Evolutionary conservation across 768 basidiomycete species (phyloP).

Genomic region (Pleurotus citrinopileatus): DNA sequence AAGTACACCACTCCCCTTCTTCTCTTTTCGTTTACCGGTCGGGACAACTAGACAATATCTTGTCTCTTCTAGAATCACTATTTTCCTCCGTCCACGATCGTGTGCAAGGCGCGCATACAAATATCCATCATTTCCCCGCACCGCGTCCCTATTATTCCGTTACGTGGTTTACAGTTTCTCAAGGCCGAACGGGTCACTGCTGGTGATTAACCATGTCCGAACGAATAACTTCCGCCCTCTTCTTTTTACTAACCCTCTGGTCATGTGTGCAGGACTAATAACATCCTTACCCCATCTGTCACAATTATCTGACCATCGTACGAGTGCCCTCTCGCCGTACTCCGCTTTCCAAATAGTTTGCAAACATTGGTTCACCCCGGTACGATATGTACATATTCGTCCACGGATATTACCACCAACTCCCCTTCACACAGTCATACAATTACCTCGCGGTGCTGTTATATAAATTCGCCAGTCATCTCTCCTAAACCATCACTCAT

Average conservation of each 20-base stretch:
- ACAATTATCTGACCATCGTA: constrained; percentile 1
- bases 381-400: not conserved
- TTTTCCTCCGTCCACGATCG: constrained; percentile 3
- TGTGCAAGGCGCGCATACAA: not conserved
- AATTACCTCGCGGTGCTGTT: not conserved
- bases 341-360: not conserved
- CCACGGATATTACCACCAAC: constrained; percentile 4
- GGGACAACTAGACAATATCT: not conserved
- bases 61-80: not conserved
- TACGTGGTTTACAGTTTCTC: not conserved
- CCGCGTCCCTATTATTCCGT: constrained; percentile 2
- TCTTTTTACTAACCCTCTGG: not conserved
- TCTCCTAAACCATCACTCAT: not conserved
- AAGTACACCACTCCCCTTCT: not conserved
- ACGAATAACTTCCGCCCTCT: constrained; percentile 4
- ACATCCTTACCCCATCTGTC: constrained; percentile 6
- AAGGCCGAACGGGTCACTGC: constrained; percentile 1
- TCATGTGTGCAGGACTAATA: constrained; percentile 3
- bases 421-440: not conserved
- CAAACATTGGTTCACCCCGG: not conserved
- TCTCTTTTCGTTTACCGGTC: not conserved
- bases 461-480: not conserved
- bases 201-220: constrained; percentile 9
- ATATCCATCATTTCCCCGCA: constrained; percentile 8
- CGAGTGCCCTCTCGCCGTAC: not conserved